A percentile compares a stretch with the other conserved stretches of the same genome.
phyloP scores from a whole-genome alignment of 2,329 filamentous ascomycete genomes.

The Curvularia lunata region DNA sequence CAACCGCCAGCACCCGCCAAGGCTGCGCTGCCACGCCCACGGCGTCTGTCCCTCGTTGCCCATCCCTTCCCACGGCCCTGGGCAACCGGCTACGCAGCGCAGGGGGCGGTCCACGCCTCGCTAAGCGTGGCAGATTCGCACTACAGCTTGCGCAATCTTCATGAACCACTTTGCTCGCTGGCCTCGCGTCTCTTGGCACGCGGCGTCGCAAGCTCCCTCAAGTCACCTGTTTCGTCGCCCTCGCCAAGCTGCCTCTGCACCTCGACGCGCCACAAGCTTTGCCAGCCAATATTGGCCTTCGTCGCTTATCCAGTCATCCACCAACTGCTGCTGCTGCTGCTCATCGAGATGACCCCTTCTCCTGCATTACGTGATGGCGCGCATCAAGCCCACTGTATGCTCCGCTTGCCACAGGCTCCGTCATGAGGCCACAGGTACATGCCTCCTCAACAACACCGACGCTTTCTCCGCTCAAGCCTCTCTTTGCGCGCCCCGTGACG shows the following conservation, averaged over 20 bases:
- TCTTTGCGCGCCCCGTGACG: not conserved
- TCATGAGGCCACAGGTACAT: not conserved
- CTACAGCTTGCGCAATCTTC: slow-evolving; percentile 24
- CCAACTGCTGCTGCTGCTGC: not conserved
- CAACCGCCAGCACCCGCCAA: not conserved
- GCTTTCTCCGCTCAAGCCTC: slow-evolving; percentile 1
- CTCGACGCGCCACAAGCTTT: slow-evolving; percentile 14
- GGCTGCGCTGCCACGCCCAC: not conserved
- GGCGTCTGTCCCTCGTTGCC: not conserved
- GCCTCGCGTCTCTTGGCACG: slow-evolving; percentile 10
- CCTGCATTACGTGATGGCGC: slow-evolving; percentile 13
- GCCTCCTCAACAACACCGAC: slow-evolving; percentile 1
- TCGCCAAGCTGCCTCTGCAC: slow-evolving; percentile 8
- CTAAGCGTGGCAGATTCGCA: slow-evolving; percentile 19
- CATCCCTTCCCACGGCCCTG: not conserved
- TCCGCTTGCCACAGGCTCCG: not conserved
- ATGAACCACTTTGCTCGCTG: slow-evolving; percentile 17
- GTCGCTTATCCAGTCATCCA: not conserved
- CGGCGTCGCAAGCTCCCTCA: slow-evolving; percentile 13
- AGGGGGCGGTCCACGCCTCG: slow-evolving; percentile 15
- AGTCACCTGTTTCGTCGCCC: slow-evolving; percentile 8
- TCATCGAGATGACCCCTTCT: slow-evolving; percentile 8
- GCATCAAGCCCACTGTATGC: not conserved
- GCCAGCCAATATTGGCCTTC: slow-evolving; percentile 8
- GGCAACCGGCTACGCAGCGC: slow-evolving; percentile 5